Evolutionary conservation across 352 stramenopile genomes (phyloP).

Genomic region (Phytopythium boreale): DNA sequence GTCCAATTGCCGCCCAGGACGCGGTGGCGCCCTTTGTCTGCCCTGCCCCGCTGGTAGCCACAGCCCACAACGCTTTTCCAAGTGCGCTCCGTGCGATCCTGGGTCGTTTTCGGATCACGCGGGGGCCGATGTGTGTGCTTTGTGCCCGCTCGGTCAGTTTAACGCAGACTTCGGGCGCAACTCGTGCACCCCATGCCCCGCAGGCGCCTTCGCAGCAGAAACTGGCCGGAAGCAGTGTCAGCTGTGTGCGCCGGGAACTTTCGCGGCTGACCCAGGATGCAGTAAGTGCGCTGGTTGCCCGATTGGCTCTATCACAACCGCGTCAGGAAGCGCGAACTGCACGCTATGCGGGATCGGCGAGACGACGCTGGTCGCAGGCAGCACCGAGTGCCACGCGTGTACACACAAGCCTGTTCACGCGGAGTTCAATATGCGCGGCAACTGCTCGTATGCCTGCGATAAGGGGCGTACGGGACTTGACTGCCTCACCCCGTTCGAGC

Average conservation of each 20-base stretch:
- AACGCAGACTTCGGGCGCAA: slow-evolving; percentile 71
- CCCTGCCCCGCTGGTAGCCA: slow-evolving; percentile 61
- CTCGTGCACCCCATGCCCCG: slow-evolving; percentile 52
- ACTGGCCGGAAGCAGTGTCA: slow-evolving; percentile 51
- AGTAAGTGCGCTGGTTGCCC: slow-evolving; percentile 50
- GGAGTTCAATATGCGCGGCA: slow-evolving; percentile 71
- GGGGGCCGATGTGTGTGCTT: slow-evolving; percentile 42
- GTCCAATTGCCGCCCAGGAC: slow-evolving; percentile 58
- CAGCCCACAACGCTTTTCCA: slow-evolving; percentile 51
- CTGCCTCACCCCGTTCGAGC: slow-evolving; percentile 83
- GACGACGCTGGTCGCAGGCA: slow-evolving; percentile 52
- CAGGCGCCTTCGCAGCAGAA: slow-evolving; percentile 47
- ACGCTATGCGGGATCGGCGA: slow-evolving; percentile 73
- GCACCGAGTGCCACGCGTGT: slow-evolving; percentile 46
- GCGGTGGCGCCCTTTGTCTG: slow-evolving; percentile 65
- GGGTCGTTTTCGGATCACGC: slow-evolving; percentile 52
- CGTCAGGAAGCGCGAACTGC: slow-evolving; percentile 50
- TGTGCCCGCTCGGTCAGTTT: slow-evolving; percentile 56
- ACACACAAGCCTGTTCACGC: slow-evolving; percentile 64
- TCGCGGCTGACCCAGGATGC: slow-evolving; percentile 39
- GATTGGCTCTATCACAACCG: slow-evolving; percentile 53
- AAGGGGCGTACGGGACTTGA: slow-evolving; percentile 76
- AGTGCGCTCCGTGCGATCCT: slow-evolving; percentile 66
- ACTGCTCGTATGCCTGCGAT: slow-evolving; percentile 79
- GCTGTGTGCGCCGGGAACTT: slow-evolving; percentile 56